A percentile compares a stretch with the other conserved stretches of the same genome.
Conservation (phyloP, 148 eudicot genomes). For the Heliamphora exappendiculata region DNA sequence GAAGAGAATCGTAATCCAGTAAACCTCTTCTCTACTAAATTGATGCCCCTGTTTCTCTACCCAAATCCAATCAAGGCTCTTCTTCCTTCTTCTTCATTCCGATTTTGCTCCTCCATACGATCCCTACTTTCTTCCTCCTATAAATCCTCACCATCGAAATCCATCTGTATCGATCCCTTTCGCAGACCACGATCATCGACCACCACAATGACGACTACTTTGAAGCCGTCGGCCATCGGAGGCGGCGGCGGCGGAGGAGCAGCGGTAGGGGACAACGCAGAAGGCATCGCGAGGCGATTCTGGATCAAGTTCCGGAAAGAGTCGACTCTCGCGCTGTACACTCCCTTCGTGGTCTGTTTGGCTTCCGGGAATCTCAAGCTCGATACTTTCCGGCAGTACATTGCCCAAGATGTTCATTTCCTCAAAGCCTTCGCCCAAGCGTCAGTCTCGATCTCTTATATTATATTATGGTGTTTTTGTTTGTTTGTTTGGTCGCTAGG, state of each 20-base stretch:
- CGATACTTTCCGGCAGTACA: constrained; percentile 61
- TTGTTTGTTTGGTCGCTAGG: background rate
- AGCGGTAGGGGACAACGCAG: constrained; percentile 29
- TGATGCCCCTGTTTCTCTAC: constrained; percentile 30
- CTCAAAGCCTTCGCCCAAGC: constrained; percentile 76
- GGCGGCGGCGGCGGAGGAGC: constrained; percentile 31
- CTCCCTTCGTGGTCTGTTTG: constrained; percentile 71
- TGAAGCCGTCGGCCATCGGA: constrained; percentile 29
- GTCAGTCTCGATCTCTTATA: constrained; percentile 28
- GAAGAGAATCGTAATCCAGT: background rate
- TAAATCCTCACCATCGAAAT: background rate
- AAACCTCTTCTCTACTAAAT: background rate
- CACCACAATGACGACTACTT: constrained; percentile 30
- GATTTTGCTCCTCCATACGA: background rate
- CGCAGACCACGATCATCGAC: constrained; percentile 9
- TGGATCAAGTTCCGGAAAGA: constrained; percentile 61
- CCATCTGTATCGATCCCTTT: background rate
- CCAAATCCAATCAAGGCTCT: constrained; percentile 18
- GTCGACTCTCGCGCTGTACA: constrained; percentile 47
- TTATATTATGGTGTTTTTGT: background rate
- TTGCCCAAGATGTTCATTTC: constrained; percentile 79
- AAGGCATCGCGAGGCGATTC: constrained; percentile 47
- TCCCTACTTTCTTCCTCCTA: background rate
- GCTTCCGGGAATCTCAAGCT: constrained; percentile 57
- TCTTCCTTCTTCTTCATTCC: background rate